phyloP scores from a whole-genome alignment of 2,329 filamentous ascomycete genomes.

The Penicillium aurantiogriseum region DNA sequence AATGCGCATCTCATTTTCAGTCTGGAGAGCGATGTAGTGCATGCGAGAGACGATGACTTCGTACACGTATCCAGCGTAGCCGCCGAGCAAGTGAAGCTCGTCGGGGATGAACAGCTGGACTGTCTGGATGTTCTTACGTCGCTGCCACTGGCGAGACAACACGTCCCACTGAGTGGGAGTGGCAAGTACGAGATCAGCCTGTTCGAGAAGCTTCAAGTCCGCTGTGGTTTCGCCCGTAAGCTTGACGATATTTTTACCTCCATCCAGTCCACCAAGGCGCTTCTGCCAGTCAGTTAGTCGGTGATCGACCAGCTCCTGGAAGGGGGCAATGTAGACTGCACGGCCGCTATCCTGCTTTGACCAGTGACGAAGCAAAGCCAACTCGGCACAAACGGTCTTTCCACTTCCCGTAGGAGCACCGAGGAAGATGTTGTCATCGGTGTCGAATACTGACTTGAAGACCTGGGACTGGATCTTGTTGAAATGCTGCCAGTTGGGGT shows the following conservation, averaged over 20 bases:
- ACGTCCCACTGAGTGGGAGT: conserved; percentile 96
- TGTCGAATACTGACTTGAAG: conserved; percentile 88
- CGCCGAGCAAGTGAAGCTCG: conserved; percentile 89
- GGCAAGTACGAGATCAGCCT: conserved; percentile 83
- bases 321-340: conserved; percentile 90
- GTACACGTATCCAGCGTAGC: conserved; percentile 82
- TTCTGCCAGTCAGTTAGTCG: conserved; percentile 81
- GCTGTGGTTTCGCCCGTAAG: conserved; percentile 88
- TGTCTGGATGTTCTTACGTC: conserved; percentile 89
- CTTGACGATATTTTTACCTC: conserved; percentile 88
- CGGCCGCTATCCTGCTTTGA: conserved; percentile 67
- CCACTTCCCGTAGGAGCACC: conserved; percentile 92
- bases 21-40: conserved; percentile 90
- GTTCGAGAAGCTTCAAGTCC: conserved; percentile 83
- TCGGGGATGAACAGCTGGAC: conserved; percentile 92
- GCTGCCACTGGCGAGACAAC: conserved; percentile 91
- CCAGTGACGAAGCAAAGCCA: conserved; percentile 89
- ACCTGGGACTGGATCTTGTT: conserved; percentile 98
- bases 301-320: conserved; percentile 86
- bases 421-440: conserved; percentile 90
- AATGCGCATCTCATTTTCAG: conserved; percentile 80
- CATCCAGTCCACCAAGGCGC: conserved; percentile 67
- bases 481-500: conserved; percentile 81
- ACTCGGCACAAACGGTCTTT: conserved; percentile 95
- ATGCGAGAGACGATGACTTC: conserved; percentile 97